phyloP scores from a whole-genome alignment of 306 rosid species.

The Prunus dulcis region DNA sequence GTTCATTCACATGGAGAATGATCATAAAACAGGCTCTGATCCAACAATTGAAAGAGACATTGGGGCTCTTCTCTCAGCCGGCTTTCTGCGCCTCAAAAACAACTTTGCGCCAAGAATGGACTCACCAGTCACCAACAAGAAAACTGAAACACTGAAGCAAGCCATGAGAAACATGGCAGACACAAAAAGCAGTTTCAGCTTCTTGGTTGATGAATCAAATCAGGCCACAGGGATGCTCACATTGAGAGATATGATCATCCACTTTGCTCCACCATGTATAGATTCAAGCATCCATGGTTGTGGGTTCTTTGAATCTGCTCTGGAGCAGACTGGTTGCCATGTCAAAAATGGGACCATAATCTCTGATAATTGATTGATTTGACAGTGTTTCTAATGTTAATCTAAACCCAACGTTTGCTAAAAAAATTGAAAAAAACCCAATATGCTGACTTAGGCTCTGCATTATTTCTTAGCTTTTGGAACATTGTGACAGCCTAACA shows the following conservation, averaged over 20 bases:
- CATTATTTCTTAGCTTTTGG: no score
- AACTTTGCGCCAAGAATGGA: slow-evolving; percentile 44
- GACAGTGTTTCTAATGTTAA: no score
- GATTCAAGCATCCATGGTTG: slow-evolving; percentile 55
- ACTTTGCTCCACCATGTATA: slow-evolving; percentile 64
- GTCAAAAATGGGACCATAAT: slow-evolving; percentile 40
- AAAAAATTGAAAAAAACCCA: no score
- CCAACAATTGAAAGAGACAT: slow-evolving; percentile 20
- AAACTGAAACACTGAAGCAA: slow-evolving; percentile 47
- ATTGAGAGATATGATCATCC: slow-evolving; percentile 46
- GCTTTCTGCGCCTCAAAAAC: slow-evolving; percentile 31
- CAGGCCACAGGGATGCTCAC: slow-evolving; percentile 50
- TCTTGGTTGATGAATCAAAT: slow-evolving; percentile 39
- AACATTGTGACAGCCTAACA: no score
- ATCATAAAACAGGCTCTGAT: slow-evolving; percentile 15
- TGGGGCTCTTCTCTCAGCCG: slow-evolving; percentile 22
- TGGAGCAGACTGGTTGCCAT: slow-evolving; percentile 67
- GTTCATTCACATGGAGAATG: slow-evolving; percentile 41
- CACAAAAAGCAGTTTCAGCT: slow-evolving; percentile 45
- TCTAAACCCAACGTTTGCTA: no score
- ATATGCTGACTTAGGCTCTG: no score
- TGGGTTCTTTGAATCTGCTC: slow-evolving; percentile 63
- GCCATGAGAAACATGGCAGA: slow-evolving; percentile 41
- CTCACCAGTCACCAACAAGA: slow-evolving; percentile 45
- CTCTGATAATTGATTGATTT: slow-evolving; percentile 27